Conservation (phyloP, 768 basidiomycete species). For the Tremella fuciformis region DNA sequence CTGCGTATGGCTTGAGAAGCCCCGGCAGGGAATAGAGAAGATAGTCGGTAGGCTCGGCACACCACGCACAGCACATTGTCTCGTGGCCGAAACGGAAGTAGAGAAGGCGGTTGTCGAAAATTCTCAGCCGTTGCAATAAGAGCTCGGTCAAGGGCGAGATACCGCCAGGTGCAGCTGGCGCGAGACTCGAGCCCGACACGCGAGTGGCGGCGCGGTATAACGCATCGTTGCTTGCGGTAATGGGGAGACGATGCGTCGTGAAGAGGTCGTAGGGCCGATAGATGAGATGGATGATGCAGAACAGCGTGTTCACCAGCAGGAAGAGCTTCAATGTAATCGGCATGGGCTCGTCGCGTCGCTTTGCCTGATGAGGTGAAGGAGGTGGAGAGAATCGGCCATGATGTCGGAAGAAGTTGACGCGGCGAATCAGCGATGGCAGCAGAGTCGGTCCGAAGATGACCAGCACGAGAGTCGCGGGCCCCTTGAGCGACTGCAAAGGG, state of each 20-base stretch:
- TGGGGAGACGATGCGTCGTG: slow-evolving; percentile 27
- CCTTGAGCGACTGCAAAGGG: slow-evolving; percentile 24
- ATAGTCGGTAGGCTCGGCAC: slow-evolving; percentile 22
- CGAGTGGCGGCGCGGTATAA: slow-evolving; percentile 24
- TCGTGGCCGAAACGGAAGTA: slow-evolving; percentile 42
- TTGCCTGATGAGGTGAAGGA: slow-evolving; percentile 1
- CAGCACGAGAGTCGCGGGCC: slow-evolving; percentile 21
- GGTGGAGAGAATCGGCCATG: slow-evolving; percentile 8
- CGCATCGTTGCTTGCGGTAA: slow-evolving; percentile 20
- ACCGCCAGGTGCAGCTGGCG: slow-evolving; percentile 1
- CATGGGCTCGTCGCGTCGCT: slow-evolving; percentile 8
- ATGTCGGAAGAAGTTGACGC: slow-evolving; percentile 9
- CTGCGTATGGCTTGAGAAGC: slow-evolving; percentile 24
- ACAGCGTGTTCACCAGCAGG: slow-evolving; percentile 27
- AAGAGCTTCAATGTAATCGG: slow-evolving; percentile 21
- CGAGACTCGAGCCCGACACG: neutral
- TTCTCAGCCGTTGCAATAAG: slow-evolving; percentile 28
- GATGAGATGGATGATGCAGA: slow-evolving; percentile 24
- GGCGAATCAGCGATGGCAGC: slow-evolving; percentile 18
- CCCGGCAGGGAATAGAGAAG: slow-evolving; percentile 21
- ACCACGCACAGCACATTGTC: slow-evolving; percentile 32
- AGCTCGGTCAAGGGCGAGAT: slow-evolving; percentile 22
- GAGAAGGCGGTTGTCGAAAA: slow-evolving; percentile 33
- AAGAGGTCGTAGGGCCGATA: slow-evolving; percentile 42
- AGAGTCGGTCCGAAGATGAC: slow-evolving; percentile 35